Evolutionary conservation across 1,284 basidiomycete species (phyloP), one percentile per base, ranked within the genome.

Genomic region (Cryptococcus sp.): DNA sequence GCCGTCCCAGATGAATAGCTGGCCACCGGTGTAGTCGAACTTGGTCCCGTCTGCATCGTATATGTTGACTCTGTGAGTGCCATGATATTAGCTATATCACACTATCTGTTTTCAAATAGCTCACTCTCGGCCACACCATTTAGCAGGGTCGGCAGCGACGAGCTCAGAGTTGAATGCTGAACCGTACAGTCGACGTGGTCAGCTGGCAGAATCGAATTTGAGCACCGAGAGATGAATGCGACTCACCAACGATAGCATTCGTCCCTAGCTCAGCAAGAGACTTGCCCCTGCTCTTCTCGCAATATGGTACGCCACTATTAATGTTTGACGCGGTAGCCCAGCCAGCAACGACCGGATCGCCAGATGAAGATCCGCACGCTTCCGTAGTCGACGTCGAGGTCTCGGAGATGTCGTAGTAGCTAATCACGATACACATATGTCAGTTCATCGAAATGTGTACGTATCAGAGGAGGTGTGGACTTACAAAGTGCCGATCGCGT

Each of bases 1-100:
- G 20, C 59, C 62, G 54, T 75, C 73, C 56, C 63, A 71, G 39
- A 73, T 63, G 48, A 71, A 62, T 22, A 75, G 60, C 10, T 68
- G 65, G 56, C 72, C 72, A 42, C 61, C 66, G n/a, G 46, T 22
- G 41, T 58, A 56, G 5, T 54, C 25, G 22, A 62, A 54, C 31
- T 54, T 40, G n/a, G 35, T 57, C 10, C 67, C 67, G 39, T 61
- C 56, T 2, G 63, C 50, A 11, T 64, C 55, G 31, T 56, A 60
- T 19, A 69, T 58, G 27, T 56, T 27, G 5, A 69, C 67, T 50
- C 64, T 66, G 41, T 8, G 17, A 8, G 19, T 20, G 20, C 38
- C 39, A 27, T 25, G 16, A 16, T 15, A 27, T 22, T 38, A 54
- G 20, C 50, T 35, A 5, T 5, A 2, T 8, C 31, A 13, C 4